Evolutionary conservation across 495 filamentous ascomycete species (phyloP).

Genomic region (Neurospora sp.): DNA sequence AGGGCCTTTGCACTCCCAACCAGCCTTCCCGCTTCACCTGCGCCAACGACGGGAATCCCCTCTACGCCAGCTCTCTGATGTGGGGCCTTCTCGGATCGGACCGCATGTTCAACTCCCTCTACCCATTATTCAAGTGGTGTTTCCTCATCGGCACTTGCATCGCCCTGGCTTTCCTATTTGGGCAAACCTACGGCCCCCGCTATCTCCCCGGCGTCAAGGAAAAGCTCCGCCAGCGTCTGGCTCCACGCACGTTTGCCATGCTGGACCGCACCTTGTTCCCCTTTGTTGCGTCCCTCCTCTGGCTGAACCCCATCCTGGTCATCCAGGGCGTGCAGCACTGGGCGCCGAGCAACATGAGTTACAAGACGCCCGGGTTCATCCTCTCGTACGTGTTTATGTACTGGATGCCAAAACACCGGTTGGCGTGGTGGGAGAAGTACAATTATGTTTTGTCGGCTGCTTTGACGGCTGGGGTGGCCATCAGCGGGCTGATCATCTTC

Average conservation of each 20-base stretch:
- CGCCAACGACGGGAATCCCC: slow-evolving; percentile 22
- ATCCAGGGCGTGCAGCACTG: slow-evolving; percentile 25
- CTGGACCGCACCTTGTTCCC: slow-evolving; percentile 20
- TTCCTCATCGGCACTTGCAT: slow-evolving; percentile 28
- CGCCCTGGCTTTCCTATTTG: slow-evolving; percentile 19
- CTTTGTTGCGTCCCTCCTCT: slow-evolving; percentile 18
- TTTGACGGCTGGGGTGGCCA: slow-evolving; percentile 23
- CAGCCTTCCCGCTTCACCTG: slow-evolving; percentile 24
- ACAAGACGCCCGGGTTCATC: slow-evolving; percentile 25
- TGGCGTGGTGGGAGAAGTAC: slow-evolving; percentile 39
- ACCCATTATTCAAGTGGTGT: slow-evolving; percentile 31
- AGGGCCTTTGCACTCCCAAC: slow-evolving; percentile 18
- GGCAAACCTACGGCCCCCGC: slow-evolving; percentile 21
- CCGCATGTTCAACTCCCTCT: slow-evolving; percentile 27
- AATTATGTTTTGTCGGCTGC: slow-evolving; percentile 38
- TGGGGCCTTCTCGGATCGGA: slow-evolving; percentile 28
- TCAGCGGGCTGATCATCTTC: slow-evolving; percentile 43
- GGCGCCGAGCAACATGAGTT: slow-evolving; percentile 22
- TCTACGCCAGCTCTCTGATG: slow-evolving; percentile 24
- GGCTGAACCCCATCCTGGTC: slow-evolving; percentile 22
- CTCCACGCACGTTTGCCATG: slow-evolving; percentile 12
- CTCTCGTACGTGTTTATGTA: slow-evolving; percentile 23
- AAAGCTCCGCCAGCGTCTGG: slow-evolving; percentile 13
- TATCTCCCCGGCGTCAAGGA: slow-evolving; percentile 22
- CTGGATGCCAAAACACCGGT: slow-evolving; percentile 13